Percentiles rank a stretch among this genome's conserved stretches.
Evolutionary conservation across 805 yeast genomes (phyloP).

Genomic region (Maudiozyma barnettii): DNA sequence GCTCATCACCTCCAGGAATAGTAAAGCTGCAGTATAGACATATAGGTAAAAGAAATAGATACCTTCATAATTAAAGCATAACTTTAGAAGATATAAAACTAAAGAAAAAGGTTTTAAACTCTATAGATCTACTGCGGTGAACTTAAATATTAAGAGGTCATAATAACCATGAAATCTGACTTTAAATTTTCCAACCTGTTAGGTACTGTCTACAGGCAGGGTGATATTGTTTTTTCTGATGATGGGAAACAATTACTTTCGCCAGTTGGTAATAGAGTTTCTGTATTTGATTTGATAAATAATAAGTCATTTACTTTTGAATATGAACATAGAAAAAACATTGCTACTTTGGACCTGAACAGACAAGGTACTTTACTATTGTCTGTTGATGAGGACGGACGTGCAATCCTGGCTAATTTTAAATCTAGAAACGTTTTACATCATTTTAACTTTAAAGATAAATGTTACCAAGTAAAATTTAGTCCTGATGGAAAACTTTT

Average conservation of each 20-base stretch:
- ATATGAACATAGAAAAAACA: slow-evolving; percentile 85
- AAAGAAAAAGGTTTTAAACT: too few species aligned
- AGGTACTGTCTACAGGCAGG: slow-evolving; percentile 91
- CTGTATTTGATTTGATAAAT: slow-evolving; percentile 76
- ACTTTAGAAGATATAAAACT: too few species aligned
- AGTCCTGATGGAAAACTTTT: slow-evolving; percentile 83
- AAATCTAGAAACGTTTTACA: slow-evolving; percentile 76
- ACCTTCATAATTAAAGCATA: background rate
- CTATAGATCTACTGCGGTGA: background rate
- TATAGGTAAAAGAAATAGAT: background rate
- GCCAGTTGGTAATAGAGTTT: slow-evolving; percentile 91
- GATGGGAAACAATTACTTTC: slow-evolving; percentile 79
- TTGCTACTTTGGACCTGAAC: slow-evolving; percentile 71
- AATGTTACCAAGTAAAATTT: slow-evolving; percentile 65
- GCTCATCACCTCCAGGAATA: background rate
- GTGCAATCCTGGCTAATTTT: slow-evolving; percentile 86
- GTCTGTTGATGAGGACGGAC: slow-evolving; percentile 82
- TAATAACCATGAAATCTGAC: slow-evolving; percentile 64
- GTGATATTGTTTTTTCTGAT: slow-evolving; percentile 75
- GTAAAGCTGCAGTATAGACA: background rate
- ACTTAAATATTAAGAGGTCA: background rate
- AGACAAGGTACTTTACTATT: slow-evolving; percentile 70
- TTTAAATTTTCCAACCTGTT: slow-evolving; percentile 77
- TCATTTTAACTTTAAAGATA: slow-evolving; percentile 85
- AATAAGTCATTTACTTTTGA: slow-evolving; percentile 81